Base-by-base conservation (phyloP, 345 rosid genomes). In the Mercurialis annua region DNA sequence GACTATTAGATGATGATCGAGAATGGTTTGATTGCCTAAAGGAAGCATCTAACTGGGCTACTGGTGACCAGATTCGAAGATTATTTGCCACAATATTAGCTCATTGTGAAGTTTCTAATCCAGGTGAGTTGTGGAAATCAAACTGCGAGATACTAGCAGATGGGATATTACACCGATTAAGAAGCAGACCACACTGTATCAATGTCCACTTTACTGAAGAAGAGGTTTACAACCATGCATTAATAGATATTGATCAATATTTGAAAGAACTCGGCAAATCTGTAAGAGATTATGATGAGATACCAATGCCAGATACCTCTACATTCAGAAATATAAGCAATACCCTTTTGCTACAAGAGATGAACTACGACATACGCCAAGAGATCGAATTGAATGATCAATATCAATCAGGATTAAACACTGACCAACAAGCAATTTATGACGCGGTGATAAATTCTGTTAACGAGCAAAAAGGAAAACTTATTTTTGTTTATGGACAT, bases 1-100 rank as follows among this genome's bases (percentile, higher is more conserved):
- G 71, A 6, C n/a, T 73, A 1, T 20, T 73, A 10, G 61, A 60
- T 14, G 66, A 67, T 66, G 71, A 73, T 44, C 11, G 43, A 10
- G 63, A 73, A 44, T 73, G 66, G 72, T 2, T 4, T 20, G 59
- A 60, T 1, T 50, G 60, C 14, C 6, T 61, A 17, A 12, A 12
- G 21, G 73, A 61, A 36, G 73, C 66, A 9, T 31, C 60, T 4
- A 0, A 15, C 11, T 47, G 21, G 66, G 51, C 59, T 1, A 15
- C 23, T 1, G 18, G 49, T 14, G 2, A 48, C 7, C 6, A 70
- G 15, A 5, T 70, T 7, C 24, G 66, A 0, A 14, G 16, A 7
- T 20, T 70, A 9, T 70, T 70, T 33, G 61, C 30, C 1, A 66
- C 61, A 1, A 52, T 66, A 12, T 8, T 66, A 3, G 18, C 15